Base-by-base conservation (phyloP, 177 flowering plant species). In the Vitis hybrid region DNA sequence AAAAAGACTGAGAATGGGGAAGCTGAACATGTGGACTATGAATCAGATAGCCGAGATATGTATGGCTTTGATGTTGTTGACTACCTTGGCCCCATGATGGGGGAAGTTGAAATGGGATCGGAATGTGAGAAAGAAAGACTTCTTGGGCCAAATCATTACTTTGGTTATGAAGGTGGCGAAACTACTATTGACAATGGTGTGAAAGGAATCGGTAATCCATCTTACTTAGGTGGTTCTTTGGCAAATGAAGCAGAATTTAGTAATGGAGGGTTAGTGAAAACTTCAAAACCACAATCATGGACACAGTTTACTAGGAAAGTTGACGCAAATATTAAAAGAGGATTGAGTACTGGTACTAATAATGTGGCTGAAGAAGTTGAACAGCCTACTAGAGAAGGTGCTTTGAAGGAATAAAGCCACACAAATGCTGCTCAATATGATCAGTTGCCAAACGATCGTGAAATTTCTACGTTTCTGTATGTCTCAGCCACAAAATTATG, bases 1-100 rank as follows among this genome's bases (percentile, higher is more conserved):
- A 78, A 78, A 57, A 79, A 75, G 6, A 75, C 56, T 62, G 88
- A 84, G 48, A 85, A 83, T 55, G 79, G 74, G 57, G 91, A 90
- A 75, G 69, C 73, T 66, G 94, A 90, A 70, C 83, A 71, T 62
- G 87, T 87, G 63, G 91, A 90, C 68, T 88, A 88, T 77, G 94
- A 79, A 19, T 84, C 88, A 63, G 88, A 85, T 72, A 77, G 66
- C 62, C 76, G 74, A 70, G 84, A 80, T 12, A 68, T 56, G 49
- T 74, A 76, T 66, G 67, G 58, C 50, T 78, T 75, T 68, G 79
- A 76, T 66, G 61, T 75, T 75, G 76, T 58, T 63, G 81, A 80
- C 67, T 66, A 72, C 63, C 64, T 56, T 51, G 51, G n/a, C 15
- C 75, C 73, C 18, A 19, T 53, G 62, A 73, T 76, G 3, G 80